These are phyloP conservation scores for Penicillium griseofulvum DNA, from an alignment of 2,329 filamentous ascomycete genomes.

Conservation along the genomic window DNA sequence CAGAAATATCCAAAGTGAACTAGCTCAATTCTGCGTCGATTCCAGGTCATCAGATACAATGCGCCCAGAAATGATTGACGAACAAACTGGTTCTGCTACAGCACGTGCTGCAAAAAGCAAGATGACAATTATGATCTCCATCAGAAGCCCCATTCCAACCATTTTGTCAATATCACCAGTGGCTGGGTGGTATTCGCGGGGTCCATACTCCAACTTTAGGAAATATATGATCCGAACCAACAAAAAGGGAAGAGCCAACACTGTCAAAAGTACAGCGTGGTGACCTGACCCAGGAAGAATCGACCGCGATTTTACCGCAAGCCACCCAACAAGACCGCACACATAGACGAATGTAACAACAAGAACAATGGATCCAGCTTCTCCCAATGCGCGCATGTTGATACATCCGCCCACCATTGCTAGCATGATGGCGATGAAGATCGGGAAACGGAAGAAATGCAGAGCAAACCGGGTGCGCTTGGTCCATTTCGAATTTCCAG, in stretches of 20 bases:
- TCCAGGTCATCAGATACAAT: conserved; percentile 5
- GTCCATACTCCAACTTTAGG: conserved; percentile 21
- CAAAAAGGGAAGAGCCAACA: conserved; percentile 22
- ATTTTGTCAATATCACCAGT: conserved; percentile 16
- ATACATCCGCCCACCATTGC: conserved; percentile 22
- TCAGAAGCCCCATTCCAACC: conserved; percentile 25
- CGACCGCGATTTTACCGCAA: conserved; percentile 17
- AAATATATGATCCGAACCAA: conserved; percentile 24
- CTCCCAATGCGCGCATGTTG: conserved; percentile 14
- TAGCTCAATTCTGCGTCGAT: conserved; percentile 1
- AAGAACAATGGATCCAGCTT: conserved; percentile 22
- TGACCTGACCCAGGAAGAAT: conserved; percentile 18
- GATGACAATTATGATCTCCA: conserved; percentile 24
- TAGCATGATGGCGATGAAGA: conserved; percentile 23
- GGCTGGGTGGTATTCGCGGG: conserved; percentile 16
- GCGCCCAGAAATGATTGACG: background rate
- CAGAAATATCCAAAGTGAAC: background rate
- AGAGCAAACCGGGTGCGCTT: conserved; percentile 20
- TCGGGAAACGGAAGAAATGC: conserved; percentile 27
- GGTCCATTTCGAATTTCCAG: conserved; percentile 26
- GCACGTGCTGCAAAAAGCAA: conserved; percentile 22
- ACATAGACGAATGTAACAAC: conserved; percentile 24
- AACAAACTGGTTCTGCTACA: conserved; percentile 22
- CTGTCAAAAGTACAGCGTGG: conserved; percentile 18
- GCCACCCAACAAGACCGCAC: conserved; percentile 20